Evolutionary conservation across 768 basidiomycete species (phyloP), one percentile per base, ranked within the genome.

Genomic region (Hypsizygus marmoreus): DNA sequence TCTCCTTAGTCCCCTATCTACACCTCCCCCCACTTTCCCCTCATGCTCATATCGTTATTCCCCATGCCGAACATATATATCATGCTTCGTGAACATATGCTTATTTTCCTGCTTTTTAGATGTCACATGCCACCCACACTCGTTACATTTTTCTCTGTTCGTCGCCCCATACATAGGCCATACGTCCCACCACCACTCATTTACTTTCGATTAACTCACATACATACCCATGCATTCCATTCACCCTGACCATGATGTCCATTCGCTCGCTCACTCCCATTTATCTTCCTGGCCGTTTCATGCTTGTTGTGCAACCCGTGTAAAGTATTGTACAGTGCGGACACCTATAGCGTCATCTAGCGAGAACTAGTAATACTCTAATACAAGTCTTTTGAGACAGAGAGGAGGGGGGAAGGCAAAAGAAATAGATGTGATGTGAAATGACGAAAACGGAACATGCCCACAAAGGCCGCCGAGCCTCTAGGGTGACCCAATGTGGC

Each of bases 271-370:
- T 37, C 23, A 29, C 46, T 43, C 37, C 35, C 33, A 39, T 46
- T 58, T 30, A 51, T 59, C 32, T 34, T 26, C 36, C 40, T 42
- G 39, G 38, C 34, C 30, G 41, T 50, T 34, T 47, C 47, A 46
- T 49, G 43, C 31, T 38, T 58, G 33, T 51, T 58, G 51, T 60
- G 55, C 58, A 53, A 57, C 29, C 49, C 48, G 50, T 63, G 61
- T 63, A 63, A 59, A 58, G 50, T 64, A 62, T 40, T 66, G 58
- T 68, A 65, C 62, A 66, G 35, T 55, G 46, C 50, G 24, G 53
- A 58, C 57, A 53, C 45, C 40, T 51, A 49, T 47, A 50, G 46
- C 53, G 48, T 55, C 47, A 30, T 58, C 57, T 58, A 56, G 35
- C 35, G 37, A 58, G 34, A n/a, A 38, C 43, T 43, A 51, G 40